These are phyloP conservation scores for Hanseniaspora jakobsenii DNA, from an alignment of 805 yeast species.

Conservation along the genomic window DNA sequence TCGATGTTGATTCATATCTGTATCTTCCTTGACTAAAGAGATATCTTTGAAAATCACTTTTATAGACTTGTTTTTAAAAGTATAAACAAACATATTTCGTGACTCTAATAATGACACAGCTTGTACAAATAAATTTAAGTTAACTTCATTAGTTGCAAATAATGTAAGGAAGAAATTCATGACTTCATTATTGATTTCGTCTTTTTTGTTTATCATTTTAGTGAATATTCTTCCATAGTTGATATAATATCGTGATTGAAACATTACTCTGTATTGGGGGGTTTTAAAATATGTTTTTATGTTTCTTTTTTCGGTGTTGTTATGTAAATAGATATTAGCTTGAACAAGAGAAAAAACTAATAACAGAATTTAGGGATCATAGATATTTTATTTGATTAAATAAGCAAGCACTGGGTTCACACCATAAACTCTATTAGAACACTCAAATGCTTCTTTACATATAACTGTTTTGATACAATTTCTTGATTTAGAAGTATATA, in stretches of 20 bases:
- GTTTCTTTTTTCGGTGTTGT: background rate
- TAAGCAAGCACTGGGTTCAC: no score
- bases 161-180: slow-evolving; percentile 20
- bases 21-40: background rate
- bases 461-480: no score
- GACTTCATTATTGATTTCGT: slow-evolving; percentile 22
- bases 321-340: no score
- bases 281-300: background rate
- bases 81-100: slow-evolving; percentile 26
- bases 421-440: no score
- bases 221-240: slow-evolving; percentile 22
- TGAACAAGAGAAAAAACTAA: no score
- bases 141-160: slow-evolving; percentile 24
- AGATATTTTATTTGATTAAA: no score
- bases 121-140: slow-evolving; percentile 26
- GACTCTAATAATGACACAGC: slow-evolving; percentile 29
- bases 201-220: slow-evolving; percentile 17
- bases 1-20: slow-evolving; percentile 7
- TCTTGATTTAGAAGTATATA: no score
- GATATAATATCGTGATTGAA: slow-evolving; percentile 16
- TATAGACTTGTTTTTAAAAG: slow-evolving; percentile 16
- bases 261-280: slow-evolving; percentile 1
- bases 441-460: no score
- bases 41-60: slow-evolving; percentile 2
- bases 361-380: no score